phyloP scores from a whole-genome alignment of 176 grass and related monocot genomes.

The Stipa capillata region DNA sequence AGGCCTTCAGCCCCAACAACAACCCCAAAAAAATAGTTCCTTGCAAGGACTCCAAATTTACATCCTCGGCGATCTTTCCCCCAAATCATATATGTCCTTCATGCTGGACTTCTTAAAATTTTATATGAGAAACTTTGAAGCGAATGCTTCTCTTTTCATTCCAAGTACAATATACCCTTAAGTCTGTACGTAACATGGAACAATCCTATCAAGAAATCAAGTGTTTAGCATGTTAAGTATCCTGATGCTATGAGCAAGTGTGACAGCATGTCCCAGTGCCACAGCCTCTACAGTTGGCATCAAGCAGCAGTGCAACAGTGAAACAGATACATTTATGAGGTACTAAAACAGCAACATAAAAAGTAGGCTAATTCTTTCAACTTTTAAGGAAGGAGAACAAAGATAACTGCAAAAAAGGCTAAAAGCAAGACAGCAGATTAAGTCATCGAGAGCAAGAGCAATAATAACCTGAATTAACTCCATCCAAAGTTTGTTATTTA shows the following conservation, averaged over 20 bases:
- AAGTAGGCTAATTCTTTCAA: neutral
- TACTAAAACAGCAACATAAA: neutral
- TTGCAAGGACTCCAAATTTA: no score
- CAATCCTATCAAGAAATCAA: neutral
- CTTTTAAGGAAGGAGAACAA: neutral
- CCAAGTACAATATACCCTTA: neutral
- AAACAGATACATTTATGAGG: neutral
- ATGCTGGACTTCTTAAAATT: neutral
- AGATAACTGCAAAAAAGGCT: neutral
- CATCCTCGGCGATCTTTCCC: neutral
- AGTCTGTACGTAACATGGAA: neutral
- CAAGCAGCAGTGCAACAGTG: neutral
- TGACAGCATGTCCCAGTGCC: neutral
- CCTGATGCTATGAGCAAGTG: neutral
- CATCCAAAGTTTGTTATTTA: neutral
- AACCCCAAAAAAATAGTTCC: no score
- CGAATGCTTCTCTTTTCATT: neutral
- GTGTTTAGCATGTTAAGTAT: neutral
- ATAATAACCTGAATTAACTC: neutral
- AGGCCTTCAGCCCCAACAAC: no score
- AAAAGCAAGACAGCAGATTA: neutral
- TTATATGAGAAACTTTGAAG: neutral
- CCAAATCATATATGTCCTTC: neutral
- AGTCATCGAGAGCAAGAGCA: neutral
- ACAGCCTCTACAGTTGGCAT: neutral